Base-by-base conservation (phyloP, 108 stramenopile genomes). In the Cyclostephanos tholiformis region DNA sequence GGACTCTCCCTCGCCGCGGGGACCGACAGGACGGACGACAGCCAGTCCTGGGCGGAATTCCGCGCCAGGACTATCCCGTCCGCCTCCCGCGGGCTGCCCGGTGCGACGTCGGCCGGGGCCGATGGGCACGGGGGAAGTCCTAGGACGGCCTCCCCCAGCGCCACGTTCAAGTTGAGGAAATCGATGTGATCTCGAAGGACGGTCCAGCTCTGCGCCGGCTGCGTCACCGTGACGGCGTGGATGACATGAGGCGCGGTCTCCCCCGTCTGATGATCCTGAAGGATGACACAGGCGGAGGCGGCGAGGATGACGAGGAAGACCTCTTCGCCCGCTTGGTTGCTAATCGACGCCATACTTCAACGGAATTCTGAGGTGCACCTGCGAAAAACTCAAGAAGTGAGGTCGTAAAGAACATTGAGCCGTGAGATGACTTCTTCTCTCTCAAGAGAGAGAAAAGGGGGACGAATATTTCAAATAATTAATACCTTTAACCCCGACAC, bases 191-290 rank as follows among this genome's bases (percentile, higher is more conserved):
- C 87, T 11, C 94, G 89, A 48, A 95, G 72, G 1, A 95, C 94
- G 0, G 86, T 93, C 94, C 94, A 95, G 30, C 86, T 84, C 79
- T 91, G 90, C 8, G 87, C 81, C 32, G 91, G 94, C 69, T 95
- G 94, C 6, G 83, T 74, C 2, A 95, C 91, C 10, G 88, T 76
- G 16, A 95, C 85, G 44, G 88, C 91, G 62, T 92, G 88, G 16
- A 93, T 88, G 2, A 95, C 36, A 49, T 75, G 77, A 16, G 70
- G 76, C 26, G 66, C 17, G 26, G 36, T 69, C 39, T 41, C 64
- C 9, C 29, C 59, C 29, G 30, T 23, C 19, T 22, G 57, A 29
- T 69, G 72, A 51, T 60, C 29, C 39, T 68, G 67, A 16, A 52
- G 69, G 72, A 25, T 41, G 51, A 65, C 23, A 22, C n/a, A 20